phyloP scores from a whole-genome alignment of 116 monocot genomes.

The Dioscorea cayenensis region DNA sequence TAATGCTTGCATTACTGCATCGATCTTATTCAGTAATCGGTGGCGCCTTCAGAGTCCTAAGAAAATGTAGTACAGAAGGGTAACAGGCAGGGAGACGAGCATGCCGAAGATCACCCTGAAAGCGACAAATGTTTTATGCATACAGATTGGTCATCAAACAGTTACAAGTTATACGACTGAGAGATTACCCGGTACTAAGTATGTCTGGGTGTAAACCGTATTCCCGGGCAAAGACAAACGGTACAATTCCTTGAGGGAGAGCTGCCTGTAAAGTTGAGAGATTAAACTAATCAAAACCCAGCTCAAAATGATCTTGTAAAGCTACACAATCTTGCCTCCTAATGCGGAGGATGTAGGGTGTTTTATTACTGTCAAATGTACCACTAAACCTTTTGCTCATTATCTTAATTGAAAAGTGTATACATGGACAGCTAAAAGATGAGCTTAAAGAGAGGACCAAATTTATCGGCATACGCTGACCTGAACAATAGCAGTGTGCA shows the following conservation, averaged over 20 bases:
- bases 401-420: background rate
- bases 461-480: constrained; percentile 6
- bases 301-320: background rate
- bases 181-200: constrained; percentile 42
- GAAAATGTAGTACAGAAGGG: constrained; percentile 33
- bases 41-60: constrained; percentile 15
- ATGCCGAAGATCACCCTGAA: constrained; percentile 38
- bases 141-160: background rate
- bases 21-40: background rate
- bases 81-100: constrained; percentile 35
- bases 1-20: background rate
- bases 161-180: background rate
- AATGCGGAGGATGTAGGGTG: background rate
- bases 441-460: background rate
- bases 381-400: background rate
- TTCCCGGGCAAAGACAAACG: constrained; percentile 51
- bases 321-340: background rate
- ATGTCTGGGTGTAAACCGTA: constrained; percentile 48
- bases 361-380: background rate
- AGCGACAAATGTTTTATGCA: background rate
- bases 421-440: background rate
- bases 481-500: constrained; percentile 57
- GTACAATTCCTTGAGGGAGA: constrained; percentile 52
- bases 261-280: constrained; percentile 28
- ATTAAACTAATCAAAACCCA: background rate